These are phyloP conservation scores for Cordyceps cateniannulata DNA, from an alignment of 2,329 filamentous ascomycete species.

Conservation along the genomic window DNA sequence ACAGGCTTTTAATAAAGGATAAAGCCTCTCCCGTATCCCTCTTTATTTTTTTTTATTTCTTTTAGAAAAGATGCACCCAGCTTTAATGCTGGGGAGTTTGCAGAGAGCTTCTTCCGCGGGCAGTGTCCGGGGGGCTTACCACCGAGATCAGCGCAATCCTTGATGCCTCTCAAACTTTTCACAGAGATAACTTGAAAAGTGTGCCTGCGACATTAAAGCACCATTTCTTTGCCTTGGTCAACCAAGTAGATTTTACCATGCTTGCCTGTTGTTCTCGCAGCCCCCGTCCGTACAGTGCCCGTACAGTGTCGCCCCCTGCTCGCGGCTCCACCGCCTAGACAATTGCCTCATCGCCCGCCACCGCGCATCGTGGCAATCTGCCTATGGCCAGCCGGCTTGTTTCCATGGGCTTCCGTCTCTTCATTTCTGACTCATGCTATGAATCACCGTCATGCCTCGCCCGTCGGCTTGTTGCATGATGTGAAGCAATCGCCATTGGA, in stretches of 20 bases:
- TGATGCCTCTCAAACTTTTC: too few relatives aligned
- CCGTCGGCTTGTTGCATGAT: not conserved
- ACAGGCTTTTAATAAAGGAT: too few relatives aligned
- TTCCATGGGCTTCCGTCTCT: slow-evolving; percentile 8
- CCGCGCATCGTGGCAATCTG: slow-evolving; percentile 4
- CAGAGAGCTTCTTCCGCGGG: too few relatives aligned
- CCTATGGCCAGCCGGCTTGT: not conserved
- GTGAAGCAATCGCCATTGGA: not conserved
- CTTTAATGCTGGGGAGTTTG: too few relatives aligned
- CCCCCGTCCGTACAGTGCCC: not conserved
- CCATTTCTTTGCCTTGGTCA: not conserved
- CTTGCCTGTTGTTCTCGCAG: not conserved
- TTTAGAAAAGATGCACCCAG: too few relatives aligned
- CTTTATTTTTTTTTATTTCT: too few relatives aligned
- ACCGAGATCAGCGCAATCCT: too few relatives aligned
- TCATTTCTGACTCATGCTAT: slow-evolving; percentile 4
- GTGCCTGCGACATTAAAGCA: not conserved
- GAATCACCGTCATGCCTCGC: not conserved
- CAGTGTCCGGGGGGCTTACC: too few relatives aligned
- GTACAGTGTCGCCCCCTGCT: not conserved
- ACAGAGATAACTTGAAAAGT: too few relatives aligned
- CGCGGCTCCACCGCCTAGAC: not conserved
- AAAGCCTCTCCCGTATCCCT: too few relatives aligned
- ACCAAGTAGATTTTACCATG: too few relatives aligned
- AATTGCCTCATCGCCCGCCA: slow-evolving; percentile 8